phyloP scores from a whole-genome alignment of 1,284 basidiomycete genomes.

The Malassezia nana region DNA sequence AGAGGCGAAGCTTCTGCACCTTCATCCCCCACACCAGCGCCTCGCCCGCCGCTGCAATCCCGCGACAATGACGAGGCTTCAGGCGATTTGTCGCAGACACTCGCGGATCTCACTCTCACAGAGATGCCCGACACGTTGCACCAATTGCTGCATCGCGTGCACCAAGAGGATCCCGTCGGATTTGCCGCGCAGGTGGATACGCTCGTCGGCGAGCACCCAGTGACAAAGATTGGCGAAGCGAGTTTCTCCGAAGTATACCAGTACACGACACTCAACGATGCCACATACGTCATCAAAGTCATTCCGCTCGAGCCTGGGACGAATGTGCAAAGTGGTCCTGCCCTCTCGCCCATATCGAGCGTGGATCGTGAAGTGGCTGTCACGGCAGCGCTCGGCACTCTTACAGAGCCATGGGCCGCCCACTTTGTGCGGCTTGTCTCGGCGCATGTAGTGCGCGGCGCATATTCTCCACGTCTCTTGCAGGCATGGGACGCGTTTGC shows the following conservation, averaged over 20 bases:
- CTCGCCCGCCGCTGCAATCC: background rate
- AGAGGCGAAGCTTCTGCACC: background rate
- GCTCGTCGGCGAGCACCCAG: background rate
- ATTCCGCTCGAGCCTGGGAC: slow-evolving; percentile 55
- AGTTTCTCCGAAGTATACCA: slow-evolving; percentile 94
- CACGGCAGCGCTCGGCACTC: slow-evolving; percentile 22
- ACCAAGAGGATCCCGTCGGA: slow-evolving; percentile 13
- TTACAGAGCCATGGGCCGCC: slow-evolving; percentile 5
- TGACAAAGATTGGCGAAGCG: slow-evolving; percentile 80
- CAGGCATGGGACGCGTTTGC: slow-evolving; percentile 78
- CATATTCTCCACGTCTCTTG: slow-evolving; percentile 68
- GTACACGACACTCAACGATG: background rate
- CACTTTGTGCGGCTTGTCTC: slow-evolving; percentile 40
- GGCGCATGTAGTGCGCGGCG: slow-evolving; percentile 72
- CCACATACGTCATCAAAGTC: slow-evolving; percentile 70
- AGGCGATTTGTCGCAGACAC: background rate
- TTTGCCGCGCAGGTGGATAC: slow-evolving; percentile 13
- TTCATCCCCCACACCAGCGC: background rate
- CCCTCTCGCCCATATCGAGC: slow-evolving; percentile 17
- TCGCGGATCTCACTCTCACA: background rate
- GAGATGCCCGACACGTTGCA: background rate
- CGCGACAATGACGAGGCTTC: background rate
- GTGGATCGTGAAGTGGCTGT: slow-evolving; percentile 49
- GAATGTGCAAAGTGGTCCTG: slow-evolving; percentile 18
- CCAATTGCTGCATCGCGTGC: slow-evolving; percentile 16